A percentile compares a stretch with the other conserved stretches of the same genome.
Conservation (phyloP, 208 protist species). For the Acanthamoeba castellanii region DNA sequence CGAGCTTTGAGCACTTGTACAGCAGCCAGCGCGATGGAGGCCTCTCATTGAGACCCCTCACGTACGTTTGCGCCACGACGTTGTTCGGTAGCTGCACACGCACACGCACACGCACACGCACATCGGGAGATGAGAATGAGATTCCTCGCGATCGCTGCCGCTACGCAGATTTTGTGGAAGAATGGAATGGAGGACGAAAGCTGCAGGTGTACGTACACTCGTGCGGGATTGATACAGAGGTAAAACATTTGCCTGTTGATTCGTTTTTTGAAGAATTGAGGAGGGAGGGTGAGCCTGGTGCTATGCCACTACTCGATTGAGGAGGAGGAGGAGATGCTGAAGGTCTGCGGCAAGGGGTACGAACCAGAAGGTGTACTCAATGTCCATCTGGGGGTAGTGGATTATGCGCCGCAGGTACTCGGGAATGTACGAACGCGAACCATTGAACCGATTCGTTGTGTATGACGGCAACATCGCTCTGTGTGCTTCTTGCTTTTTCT, state of each 20-base stretch:
- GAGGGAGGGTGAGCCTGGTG: neutral
- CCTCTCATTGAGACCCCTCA: neutral
- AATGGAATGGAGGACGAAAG: neutral
- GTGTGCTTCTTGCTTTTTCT: neutral
- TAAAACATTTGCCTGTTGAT: slow-evolving; percentile 78
- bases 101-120: neutral
- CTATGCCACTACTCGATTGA: neutral
- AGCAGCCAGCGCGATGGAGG: no score
- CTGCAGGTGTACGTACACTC: slow-evolving; percentile 19
- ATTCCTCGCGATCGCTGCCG: neutral
- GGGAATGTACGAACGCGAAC: slow-evolving; percentile 35
- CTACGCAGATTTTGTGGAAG: neutral
- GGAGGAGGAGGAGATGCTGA: no score
- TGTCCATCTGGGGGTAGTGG: slow-evolving; percentile 81
- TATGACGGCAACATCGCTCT: neutral
- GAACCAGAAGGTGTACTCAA: slow-evolving; percentile 78
- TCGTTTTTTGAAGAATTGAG: neutral
- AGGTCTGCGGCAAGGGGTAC: neutral
- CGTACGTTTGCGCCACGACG: slow-evolving; percentile 48
- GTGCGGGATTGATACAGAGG: slow-evolving; percentile 67
- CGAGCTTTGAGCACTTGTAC: no score
- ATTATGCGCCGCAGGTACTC: slow-evolving; percentile 59
- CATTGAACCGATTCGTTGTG: neutral
- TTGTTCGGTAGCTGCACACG: slow-evolving; percentile 9
- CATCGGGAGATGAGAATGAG: neutral